Base-by-base conservation (phyloP, 306 rosid genomes). In the Trifolium dubium region DNA sequence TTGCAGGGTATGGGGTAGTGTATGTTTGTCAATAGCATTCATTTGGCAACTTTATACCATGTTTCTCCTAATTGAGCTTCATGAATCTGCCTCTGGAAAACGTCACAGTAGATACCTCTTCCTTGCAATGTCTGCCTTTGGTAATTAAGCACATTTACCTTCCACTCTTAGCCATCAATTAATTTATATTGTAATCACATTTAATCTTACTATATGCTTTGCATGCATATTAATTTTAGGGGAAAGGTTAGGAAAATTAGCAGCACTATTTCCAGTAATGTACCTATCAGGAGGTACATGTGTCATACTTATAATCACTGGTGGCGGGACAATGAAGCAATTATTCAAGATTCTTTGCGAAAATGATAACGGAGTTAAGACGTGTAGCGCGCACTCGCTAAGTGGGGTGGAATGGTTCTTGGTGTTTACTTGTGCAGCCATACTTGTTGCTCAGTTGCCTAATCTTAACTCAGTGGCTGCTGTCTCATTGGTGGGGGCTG, bases 381-480 rank as follows among this genome's bases (percentile, higher is more conserved):
- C 58, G 9, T 88, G 91, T 23, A 64, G 44, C 0, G 83, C 78
- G 0, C 75, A 70, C 39, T 39, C 84, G 2, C 55, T 81, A 2
- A 86, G 35, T 10, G 81, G 82, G 0, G 23, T n/a, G 0, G 79
- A 80, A 37, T 89, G 97, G 87, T 92, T 80, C 79, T 60, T 89
- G 62, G 75, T 79, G 15, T 92, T 92, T 69, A 75, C 85, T 0
- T 77, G 82, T 41, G 12, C 82, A 0, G 92, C 97, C 41, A 85
- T 86, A 31, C 56, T 72, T 41, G 46, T 87, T 0, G 92, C 90
- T 8, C 96, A 83, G 29, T 51, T 88, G 17, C 97, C 93, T 5
- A 92, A 85, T 53, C 74, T 92, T 29, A 82, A 89, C 67, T 89
- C 96, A 6, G 1, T 92, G 11, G 78, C 88, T 13, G 64, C 51